phyloP scores from a whole-genome alignment of 306 rosid species.

The Vicia sativa region DNA sequence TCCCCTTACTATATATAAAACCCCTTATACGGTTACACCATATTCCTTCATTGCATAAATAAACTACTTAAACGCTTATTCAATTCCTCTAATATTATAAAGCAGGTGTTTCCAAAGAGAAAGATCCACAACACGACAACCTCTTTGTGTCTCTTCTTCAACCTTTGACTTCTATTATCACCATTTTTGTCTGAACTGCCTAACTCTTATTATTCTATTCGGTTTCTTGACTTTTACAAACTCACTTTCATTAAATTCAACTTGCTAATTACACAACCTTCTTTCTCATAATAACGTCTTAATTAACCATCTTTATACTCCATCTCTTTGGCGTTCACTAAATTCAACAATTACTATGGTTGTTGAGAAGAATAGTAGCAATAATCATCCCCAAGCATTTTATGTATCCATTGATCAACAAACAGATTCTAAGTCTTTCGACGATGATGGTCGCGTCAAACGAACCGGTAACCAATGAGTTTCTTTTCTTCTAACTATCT shows the following conservation, averaged over 20 bases:
- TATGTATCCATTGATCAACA: conserved; percentile 56
- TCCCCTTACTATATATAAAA: background rate
- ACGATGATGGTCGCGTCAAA: conserved; percentile 84
- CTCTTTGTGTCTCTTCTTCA: background rate
- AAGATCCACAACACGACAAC: background rate
- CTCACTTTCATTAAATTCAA: background rate
- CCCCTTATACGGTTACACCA: too few relatives aligned
- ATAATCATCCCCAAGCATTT: conserved; percentile 50
- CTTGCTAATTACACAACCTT: background rate
- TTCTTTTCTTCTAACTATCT: background rate
- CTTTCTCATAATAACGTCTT: background rate
- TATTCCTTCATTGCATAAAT: background rate
- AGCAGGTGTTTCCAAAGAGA: background rate
- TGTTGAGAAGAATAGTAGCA: conserved; percentile 45
- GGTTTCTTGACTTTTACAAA: too few relatives aligned
- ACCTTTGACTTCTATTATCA: conserved; percentile 27
- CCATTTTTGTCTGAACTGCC: conserved; percentile 38
- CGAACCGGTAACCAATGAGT: conserved; percentile 56
- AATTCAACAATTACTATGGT: background rate
- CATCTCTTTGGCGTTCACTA: background rate
- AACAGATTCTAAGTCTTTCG: conserved; percentile 58
- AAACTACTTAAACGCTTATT: background rate
- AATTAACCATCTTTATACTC: background rate
- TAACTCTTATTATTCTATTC: conserved; percentile 3
- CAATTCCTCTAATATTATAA: background rate